These are phyloP conservation scores for Litchi chinensis DNA, from an alignment of 345 rosid genomes.

Conservation along the genomic window DNA sequence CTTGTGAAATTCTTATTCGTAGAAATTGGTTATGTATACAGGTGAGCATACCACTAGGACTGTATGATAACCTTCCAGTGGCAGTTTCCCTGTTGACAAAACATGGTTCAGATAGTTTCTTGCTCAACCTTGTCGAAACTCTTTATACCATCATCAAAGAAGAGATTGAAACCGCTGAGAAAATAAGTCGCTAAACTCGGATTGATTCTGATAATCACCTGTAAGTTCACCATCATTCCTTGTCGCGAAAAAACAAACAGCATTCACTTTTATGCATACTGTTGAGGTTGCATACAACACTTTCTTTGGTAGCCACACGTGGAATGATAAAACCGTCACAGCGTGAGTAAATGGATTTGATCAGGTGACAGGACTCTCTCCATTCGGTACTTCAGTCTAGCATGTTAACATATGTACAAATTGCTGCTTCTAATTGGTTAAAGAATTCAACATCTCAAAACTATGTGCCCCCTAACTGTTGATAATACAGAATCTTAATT, in stretches of 20 bases:
- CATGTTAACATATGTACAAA: not conserved
- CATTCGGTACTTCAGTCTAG: not conserved
- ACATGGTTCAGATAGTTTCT: constrained; percentile 76
- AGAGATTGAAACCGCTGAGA: constrained; percentile 29
- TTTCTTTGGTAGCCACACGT: not conserved
- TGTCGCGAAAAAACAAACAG: not conserved
- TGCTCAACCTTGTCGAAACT: constrained; percentile 63
- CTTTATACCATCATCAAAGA: constrained; percentile 41
- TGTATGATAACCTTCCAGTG: constrained; percentile 57
- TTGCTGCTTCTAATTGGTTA: not conserved
- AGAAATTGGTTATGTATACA: constrained; percentile 23
- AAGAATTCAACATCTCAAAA: not conserved
- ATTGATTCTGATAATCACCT: not conserved
- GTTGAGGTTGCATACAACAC: not conserved
- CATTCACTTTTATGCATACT: not conserved
- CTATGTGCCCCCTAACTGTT: not conserved
- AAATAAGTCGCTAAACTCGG: not conserved
- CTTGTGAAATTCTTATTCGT: not conserved
- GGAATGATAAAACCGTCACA: not conserved
- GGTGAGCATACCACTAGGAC: constrained; percentile 77
- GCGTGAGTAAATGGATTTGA: not conserved
- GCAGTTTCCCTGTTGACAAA: constrained; percentile 68
- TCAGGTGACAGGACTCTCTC: not conserved
- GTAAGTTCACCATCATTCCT: not conserved
- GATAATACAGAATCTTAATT: not conserved